phyloP scores from a whole-genome alignment of 768 basidiomycete species.

The Botryobasidium botryosum region DNA sequence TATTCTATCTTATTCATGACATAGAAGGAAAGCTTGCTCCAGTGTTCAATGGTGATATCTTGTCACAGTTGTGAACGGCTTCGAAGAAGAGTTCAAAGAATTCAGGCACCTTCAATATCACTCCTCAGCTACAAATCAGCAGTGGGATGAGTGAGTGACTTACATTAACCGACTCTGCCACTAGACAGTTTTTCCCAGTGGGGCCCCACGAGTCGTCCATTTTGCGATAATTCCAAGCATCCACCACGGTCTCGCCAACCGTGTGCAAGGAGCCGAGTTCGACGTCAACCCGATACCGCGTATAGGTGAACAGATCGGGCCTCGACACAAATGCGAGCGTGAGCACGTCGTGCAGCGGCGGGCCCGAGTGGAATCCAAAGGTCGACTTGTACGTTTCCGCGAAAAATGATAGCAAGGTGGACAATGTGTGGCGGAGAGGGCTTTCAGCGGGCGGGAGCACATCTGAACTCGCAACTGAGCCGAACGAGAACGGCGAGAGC shows the following conservation, averaged over 20 bases:
- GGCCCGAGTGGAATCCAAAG: conserved; percentile 72
- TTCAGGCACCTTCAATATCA: conserved; percentile 9
- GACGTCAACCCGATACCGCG: conserved; percentile 66
- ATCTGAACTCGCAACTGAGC: no score
- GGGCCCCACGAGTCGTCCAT: conserved; percentile 52
- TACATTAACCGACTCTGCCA: conserved; percentile 53
- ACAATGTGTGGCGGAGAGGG: conserved; percentile 52
- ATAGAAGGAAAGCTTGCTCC: neutral
- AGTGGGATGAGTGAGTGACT: conserved; percentile 14
- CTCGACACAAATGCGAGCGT: conserved; percentile 58
- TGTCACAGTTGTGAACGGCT: conserved; percentile 10
- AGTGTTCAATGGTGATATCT: conserved; percentile 10
- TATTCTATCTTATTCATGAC: neutral
- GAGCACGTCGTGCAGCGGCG: conserved; percentile 75
- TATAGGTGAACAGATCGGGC: conserved; percentile 46
- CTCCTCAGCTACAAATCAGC: neutral
- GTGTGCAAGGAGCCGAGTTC: conserved; percentile 52
- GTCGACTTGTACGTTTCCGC: conserved; percentile 51
- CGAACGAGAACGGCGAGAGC: no score
- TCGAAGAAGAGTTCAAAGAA: conserved; percentile 13
- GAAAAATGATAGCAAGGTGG: conserved; percentile 55
- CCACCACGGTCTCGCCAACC: conserved; percentile 64
- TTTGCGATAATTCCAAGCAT: conserved; percentile 45
- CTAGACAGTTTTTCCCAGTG: conserved; percentile 56
- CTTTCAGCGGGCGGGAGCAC: conserved; percentile 19